These are phyloP conservation scores for Ophiostoma australiae DNA, from an alignment of 2,329 filamentous ascomycete species.

Conservation along the genomic window DNA sequence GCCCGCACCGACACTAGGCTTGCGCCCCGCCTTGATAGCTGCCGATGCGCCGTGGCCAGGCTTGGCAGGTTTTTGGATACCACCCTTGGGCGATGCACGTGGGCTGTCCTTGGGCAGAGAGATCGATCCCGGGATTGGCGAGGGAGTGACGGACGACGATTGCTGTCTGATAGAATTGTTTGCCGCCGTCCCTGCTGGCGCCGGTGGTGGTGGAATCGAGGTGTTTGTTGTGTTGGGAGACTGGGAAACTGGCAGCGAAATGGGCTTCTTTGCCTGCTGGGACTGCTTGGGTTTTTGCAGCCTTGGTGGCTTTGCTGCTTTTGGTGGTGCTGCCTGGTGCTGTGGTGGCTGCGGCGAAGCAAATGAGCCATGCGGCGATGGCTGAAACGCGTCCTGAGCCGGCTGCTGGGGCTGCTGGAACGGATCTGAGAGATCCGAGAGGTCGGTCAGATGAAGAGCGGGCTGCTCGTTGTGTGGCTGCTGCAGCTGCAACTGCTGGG, in stretches of 20 bases:
- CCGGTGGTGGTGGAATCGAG: constrained; percentile 20
- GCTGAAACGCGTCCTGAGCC: neutral
- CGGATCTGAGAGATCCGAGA: neutral
- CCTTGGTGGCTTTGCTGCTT: constrained; percentile 24
- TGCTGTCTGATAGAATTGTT: constrained; percentile 5
- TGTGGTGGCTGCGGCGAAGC: neutral
- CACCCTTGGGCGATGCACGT: constrained; percentile 26
- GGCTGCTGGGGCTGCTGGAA: constrained; percentile 26
- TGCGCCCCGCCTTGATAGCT: constrained; percentile 24
- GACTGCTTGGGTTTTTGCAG: constrained; percentile 21
- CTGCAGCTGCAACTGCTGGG: constrained; percentile 16
- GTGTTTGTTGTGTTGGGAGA: constrained; percentile 23
- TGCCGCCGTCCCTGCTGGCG: neutral
- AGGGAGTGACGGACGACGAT: constrained; percentile 21
- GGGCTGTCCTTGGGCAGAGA: constrained; percentile 24
- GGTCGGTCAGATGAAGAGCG: neutral
- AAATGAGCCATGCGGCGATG: constrained; percentile 5
- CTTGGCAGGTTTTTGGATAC: constrained; percentile 26
- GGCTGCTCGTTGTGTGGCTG: neutral
- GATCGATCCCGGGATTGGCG: constrained; percentile 25
- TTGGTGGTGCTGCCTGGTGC: constrained; percentile 17
- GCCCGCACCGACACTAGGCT: constrained; percentile 26
- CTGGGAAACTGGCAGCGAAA: constrained; percentile 20
- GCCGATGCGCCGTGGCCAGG: neutral
- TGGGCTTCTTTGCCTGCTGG: constrained; percentile 23